phyloP scores from a whole-genome alignment of 306 rosid species.

The Inga leiocalycina region DNA sequence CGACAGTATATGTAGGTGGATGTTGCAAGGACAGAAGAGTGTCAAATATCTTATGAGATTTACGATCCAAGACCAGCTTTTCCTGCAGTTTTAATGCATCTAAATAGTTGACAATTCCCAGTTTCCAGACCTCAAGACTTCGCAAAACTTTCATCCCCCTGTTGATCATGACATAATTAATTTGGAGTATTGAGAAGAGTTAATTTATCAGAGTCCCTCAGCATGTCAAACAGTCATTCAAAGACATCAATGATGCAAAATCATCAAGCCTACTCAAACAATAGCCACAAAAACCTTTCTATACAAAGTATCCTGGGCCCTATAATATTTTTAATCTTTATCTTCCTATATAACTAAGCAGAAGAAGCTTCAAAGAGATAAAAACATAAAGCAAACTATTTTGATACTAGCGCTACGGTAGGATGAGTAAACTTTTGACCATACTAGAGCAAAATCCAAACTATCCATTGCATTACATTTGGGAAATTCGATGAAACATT shows the following conservation, averaged over 20 bases:
- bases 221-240: background rate
- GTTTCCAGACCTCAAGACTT: slow-evolving; percentile 82
- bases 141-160: slow-evolving; percentile 67
- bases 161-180: slow-evolving; percentile 27
- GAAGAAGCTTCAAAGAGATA: background rate
- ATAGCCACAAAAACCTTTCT: background rate
- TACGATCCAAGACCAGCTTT: slow-evolving; percentile 66
- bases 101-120: slow-evolving; percentile 72
- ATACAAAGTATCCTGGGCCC: background rate
- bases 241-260: no score
- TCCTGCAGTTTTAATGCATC: slow-evolving; percentile 74
- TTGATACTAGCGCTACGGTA: background rate
- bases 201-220: background rate
- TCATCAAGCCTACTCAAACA: background rate
- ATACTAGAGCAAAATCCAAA: background rate
- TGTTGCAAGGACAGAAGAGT: slow-evolving; percentile 78
- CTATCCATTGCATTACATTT: background rate
- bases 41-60: slow-evolving; percentile 58
- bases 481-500: background rate
- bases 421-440: background rate
- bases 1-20: slow-evolving; percentile 86
- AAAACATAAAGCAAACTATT: background rate
- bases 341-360: background rate
- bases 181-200: background rate
- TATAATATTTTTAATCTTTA: background rate